These are phyloP conservation scores for Phytophthora sansomeana DNA, from an alignment of 352 stramenopile species.

Conservation along the genomic window DNA sequence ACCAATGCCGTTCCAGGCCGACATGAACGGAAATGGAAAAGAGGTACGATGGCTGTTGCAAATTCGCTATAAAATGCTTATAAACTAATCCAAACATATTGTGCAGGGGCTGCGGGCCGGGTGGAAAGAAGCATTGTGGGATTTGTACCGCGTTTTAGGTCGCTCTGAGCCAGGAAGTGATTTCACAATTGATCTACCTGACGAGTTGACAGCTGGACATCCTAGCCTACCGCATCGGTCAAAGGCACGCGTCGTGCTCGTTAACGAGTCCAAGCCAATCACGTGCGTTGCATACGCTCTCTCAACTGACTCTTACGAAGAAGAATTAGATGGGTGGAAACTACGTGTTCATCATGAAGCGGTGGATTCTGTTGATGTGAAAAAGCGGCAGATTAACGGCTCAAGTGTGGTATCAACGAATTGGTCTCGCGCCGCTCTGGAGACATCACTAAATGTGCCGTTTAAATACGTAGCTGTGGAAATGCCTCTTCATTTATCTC, in stretches of 20 bases:
- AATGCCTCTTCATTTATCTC: slow-evolving; percentile 66
- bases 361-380: slow-evolving; percentile 29
- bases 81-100: background rate
- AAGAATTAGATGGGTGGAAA: slow-evolving; percentile 75
- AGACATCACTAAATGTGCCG: slow-evolving; percentile 55
- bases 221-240: slow-evolving; percentile 90
- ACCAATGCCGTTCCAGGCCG: slow-evolving; percentile 21
- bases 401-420: slow-evolving; percentile 57
- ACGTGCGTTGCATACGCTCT: slow-evolving; percentile 97
- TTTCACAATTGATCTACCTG: slow-evolving; percentile 76
- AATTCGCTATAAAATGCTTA: slow-evolving; percentile 1
- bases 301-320: slow-evolving; percentile 90
- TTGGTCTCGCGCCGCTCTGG: slow-evolving; percentile 70
- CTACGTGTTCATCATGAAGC: slow-evolving; percentile 61
- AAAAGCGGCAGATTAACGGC: slow-evolving; percentile 27
- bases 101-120: slow-evolving; percentile 38
- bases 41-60: slow-evolving; percentile 45
- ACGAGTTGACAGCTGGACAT: slow-evolving; percentile 76
- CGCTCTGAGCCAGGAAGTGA: slow-evolving; percentile 69
- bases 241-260: slow-evolving; percentile 90
- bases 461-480: slow-evolving; percentile 75
- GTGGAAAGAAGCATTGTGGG: slow-evolving; percentile 74
- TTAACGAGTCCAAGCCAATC: slow-evolving; percentile 94
- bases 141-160: slow-evolving; percentile 74
- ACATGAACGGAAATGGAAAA: slow-evolving; percentile 35